Conservation (phyloP, 108 stramenopile species). For the Skeletonema potamos region DNA sequence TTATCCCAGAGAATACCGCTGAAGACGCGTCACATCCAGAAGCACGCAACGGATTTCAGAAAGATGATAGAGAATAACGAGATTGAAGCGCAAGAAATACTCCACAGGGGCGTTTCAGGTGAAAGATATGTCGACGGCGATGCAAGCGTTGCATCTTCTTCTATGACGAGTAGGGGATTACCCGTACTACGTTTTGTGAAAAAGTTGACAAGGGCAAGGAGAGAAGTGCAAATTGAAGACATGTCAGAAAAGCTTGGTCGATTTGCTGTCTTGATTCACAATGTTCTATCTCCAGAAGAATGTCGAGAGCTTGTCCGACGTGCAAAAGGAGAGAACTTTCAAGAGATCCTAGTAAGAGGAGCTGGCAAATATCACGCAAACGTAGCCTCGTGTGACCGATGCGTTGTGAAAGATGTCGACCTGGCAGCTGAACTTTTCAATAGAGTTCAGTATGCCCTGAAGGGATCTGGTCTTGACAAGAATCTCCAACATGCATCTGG, state of each 20-base stretch:
- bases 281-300: slow-evolving; percentile 33
- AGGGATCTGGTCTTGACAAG: background rate
- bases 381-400: slow-evolving; percentile 7
- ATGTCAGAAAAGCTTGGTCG: slow-evolving; percentile 6
- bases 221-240: slow-evolving; percentile 24
- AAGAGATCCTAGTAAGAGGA: slow-evolving; percentile 15
- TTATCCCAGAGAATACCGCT: slow-evolving; percentile 70
- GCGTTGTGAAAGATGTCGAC: slow-evolving; percentile 7
- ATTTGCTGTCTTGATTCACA: slow-evolving; percentile 10
- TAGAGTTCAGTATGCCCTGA: slow-evolving; percentile 1
- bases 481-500: background rate
- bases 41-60: slow-evolving; percentile 57
- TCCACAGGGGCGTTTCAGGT: background rate
- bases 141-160: background rate
- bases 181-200: background rate
- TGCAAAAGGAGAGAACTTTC: slow-evolving; percentile 17
- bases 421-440: background rate
- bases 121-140: background rate
- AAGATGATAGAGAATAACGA: slow-evolving; percentile 8
- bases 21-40: slow-evolving; percentile 68
- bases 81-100: background rate
- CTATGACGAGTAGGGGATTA: too few species aligned
- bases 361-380: background rate
- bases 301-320: slow-evolving; percentile 17
- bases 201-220: background rate